Evolutionary conservation across 768 basidiomycete genomes (phyloP).

Genomic region (Tephrocybe sp.): DNA sequence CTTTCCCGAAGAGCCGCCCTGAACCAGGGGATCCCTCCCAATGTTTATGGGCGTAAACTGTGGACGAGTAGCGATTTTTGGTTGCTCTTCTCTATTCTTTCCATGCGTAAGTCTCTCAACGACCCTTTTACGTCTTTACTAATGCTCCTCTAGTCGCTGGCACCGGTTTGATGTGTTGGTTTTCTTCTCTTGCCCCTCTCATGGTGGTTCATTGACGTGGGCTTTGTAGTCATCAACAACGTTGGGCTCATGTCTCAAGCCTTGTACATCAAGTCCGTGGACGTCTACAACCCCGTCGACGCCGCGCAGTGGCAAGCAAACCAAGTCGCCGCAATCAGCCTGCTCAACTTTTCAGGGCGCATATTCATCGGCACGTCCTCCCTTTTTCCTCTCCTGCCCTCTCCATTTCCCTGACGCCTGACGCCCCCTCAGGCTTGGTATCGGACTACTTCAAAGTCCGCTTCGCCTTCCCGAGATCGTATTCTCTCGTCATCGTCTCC

Average conservation of each 20-base stretch:
- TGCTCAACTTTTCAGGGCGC: slow-evolving; percentile 80
- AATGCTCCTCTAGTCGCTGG: slow-evolving; percentile 50
- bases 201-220: background rate
- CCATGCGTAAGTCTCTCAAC: slow-evolving; percentile 45
- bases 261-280: slow-evolving; percentile 57
- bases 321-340: slow-evolving; percentile 80
- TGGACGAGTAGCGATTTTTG: slow-evolving; percentile 23
- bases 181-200: background rate
- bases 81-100: slow-evolving; percentile 43
- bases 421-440: slow-evolving; percentile 44
- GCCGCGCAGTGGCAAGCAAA: slow-evolving; percentile 76
- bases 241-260: slow-evolving; percentile 72
- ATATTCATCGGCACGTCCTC: slow-evolving; percentile 60
- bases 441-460: slow-evolving; percentile 64
- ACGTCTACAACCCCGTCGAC: slow-evolving; percentile 61
- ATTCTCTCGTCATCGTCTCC: slow-evolving; percentile 67
- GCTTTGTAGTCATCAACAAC: slow-evolving; percentile 67
- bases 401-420: background rate
- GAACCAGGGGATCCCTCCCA: slow-evolving; percentile 16
- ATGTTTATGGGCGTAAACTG: slow-evolving; percentile 21
- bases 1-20: slow-evolving; percentile 15
- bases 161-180: slow-evolving; percentile 73
- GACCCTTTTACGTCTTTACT: slow-evolving; percentile 17
- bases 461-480: slow-evolving; percentile 61
- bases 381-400: background rate